A percentile compares a stretch with the other conserved stretches of the same genome.
Evolutionary conservation across 257 asterid species (phyloP).

Genomic region (Solanum neorickii): DNA sequence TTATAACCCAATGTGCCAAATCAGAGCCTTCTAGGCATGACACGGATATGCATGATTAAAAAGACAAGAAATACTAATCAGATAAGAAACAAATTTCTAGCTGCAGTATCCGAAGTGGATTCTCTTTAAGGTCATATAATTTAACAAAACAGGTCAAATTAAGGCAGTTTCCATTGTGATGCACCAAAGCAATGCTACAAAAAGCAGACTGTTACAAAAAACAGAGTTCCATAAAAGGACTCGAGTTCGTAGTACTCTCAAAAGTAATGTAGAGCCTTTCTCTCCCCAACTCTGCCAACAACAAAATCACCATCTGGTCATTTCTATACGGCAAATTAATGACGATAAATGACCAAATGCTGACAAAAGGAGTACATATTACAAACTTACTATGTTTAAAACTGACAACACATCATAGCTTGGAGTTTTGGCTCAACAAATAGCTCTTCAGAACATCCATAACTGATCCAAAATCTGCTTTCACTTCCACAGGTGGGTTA

Average conservation of each 20-base stretch:
- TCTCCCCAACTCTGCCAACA: neutral
- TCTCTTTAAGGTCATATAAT: neutral
- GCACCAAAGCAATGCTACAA: neutral
- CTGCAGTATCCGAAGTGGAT: neutral
- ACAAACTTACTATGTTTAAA: conserved; percentile 17
- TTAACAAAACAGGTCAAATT: neutral
- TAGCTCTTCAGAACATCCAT: conserved; percentile 83
- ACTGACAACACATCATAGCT: conserved; percentile 3
- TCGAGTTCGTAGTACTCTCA: neutral
- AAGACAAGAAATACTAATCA: neutral
- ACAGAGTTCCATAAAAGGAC: neutral
- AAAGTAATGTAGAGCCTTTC: neutral
- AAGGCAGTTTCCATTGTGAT: neutral
- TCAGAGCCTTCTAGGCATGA: neutral
- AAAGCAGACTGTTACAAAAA: neutral
- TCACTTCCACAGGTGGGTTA: conserved; percentile 74
- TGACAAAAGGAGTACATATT: conserved; percentile 6
- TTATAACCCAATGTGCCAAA: neutral
- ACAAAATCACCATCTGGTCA: neutral
- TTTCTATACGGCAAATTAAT: neutral
- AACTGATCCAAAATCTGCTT: conserved; percentile 79
- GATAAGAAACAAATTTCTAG: neutral
- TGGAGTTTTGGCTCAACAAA: conserved; percentile 46
- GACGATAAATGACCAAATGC: neutral
- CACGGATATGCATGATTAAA: neutral